Evolutionary conservation across 257 asterid genomes (phyloP).

Genomic region (Solanum gandarillasii): DNA sequence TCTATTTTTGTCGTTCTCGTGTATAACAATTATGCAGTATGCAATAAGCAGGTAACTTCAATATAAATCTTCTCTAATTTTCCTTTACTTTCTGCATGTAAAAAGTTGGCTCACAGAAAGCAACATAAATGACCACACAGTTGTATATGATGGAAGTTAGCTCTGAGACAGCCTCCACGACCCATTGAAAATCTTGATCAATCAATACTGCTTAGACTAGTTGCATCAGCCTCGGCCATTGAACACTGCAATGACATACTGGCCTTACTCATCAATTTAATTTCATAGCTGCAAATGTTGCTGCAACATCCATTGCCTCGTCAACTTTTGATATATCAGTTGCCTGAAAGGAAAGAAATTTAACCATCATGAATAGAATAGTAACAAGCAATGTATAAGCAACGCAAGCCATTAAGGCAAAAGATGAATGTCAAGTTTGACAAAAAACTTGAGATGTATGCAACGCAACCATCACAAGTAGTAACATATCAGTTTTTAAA

Average conservation of each 20-base stretch:
- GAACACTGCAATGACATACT: background rate
- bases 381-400: background rate
- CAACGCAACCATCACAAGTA: background rate
- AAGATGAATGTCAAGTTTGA: background rate
- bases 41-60: background rate
- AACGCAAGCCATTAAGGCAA: background rate
- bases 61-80: background rate
- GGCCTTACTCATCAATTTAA: conserved; percentile 27
- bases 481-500: background rate
- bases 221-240: background rate
- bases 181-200: background rate
- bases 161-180: background rate
- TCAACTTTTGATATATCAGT: conserved; percentile 34
- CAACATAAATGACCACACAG: background rate
- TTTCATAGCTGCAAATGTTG: conserved; percentile 72
- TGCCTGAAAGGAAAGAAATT: conserved; percentile 37
- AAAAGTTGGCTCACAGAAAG: background rate
- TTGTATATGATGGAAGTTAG: background rate
- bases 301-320: conserved; percentile 67
- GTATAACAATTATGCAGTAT: background rate
- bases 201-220: background rate
- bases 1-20: background rate
- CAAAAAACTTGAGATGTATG: background rate
- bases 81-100: background rate
- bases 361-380: background rate